A percentile compares a stretch with the other conserved stretches of the same genome.
These are phyloP conservation scores for Zalerion maritima DNA, from an alignment of 495 filamentous ascomycete species.

Conservation along the genomic window DNA sequence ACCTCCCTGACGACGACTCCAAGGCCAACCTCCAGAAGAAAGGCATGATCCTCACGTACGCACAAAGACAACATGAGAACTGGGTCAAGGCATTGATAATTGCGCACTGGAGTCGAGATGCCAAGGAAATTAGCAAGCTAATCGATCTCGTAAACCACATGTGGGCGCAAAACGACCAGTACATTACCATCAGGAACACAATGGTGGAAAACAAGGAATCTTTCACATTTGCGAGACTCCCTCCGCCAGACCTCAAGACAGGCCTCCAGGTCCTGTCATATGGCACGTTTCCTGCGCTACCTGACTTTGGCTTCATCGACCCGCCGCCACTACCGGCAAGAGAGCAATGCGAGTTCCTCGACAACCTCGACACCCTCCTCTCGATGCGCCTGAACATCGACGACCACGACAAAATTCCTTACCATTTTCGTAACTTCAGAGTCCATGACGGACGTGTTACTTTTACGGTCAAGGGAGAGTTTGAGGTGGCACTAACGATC, in stretches of 20 bases:
- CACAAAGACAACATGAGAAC: constrained; percentile 35
- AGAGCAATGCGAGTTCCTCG: constrained; percentile 50
- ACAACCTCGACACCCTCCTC: constrained; percentile 70
- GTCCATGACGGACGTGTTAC: constrained; percentile 72
- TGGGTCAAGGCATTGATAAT: constrained; percentile 89
- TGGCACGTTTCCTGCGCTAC: constrained; percentile 58
- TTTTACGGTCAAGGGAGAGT: constrained; percentile 69
- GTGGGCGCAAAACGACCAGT: constrained; percentile 40
- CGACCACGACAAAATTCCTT: constrained; percentile 62
- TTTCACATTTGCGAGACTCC: constrained; percentile 49
- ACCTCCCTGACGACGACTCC: constrained; percentile 38
- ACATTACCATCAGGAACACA: constrained; percentile 38
- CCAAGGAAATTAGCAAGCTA: constrained; percentile 57
- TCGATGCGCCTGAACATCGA: constrained; percentile 66
- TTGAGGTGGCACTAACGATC: constrained; percentile 83
- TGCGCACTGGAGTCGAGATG: constrained; percentile 71
- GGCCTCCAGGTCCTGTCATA: constrained; percentile 70
- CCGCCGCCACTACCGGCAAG: constrained; percentile 51
- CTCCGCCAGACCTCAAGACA: constrained; percentile 80
- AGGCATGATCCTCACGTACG: constrained; percentile 55
- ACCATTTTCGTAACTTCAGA: constrained; percentile 53
- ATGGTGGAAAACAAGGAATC: constrained; percentile 56
- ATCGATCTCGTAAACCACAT: constrained; percentile 73
- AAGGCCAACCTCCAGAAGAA: constrained; percentile 67
- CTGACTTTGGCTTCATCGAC: constrained; percentile 70